phyloP scores from a whole-genome alignment of 2,329 filamentous ascomycete species.

The Cercospora janseana region DNA sequence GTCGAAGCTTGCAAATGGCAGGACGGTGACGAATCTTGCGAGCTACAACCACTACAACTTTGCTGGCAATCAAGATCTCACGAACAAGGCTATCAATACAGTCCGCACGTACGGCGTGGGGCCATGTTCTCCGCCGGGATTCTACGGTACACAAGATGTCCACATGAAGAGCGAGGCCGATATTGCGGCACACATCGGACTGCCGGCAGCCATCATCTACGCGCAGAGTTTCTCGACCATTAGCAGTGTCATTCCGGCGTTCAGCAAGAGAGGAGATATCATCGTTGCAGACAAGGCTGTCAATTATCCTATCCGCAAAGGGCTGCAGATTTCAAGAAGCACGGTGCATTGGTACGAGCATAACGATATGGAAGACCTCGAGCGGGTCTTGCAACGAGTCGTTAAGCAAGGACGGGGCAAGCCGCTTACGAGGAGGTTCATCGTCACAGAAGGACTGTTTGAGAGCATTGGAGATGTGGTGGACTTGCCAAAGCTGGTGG shows the following conservation, averaged over 20 bases:
- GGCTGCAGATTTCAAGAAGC: slow-evolving; percentile 87
- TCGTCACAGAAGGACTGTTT: slow-evolving; percentile 92
- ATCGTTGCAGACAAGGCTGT: slow-evolving; percentile 93
- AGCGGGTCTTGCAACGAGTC: slow-evolving; percentile 78
- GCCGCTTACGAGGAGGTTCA: slow-evolving; percentile 86
- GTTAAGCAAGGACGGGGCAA: slow-evolving; percentile 85
- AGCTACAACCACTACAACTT: slow-evolving; percentile 99
- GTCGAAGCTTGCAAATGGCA: slow-evolving; percentile 71
- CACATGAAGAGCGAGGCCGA: slow-evolving; percentile 96
- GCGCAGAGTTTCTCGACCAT: slow-evolving; percentile 95
- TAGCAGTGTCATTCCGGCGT: slow-evolving; percentile 92
- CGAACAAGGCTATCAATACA: slow-evolving; percentile 91
- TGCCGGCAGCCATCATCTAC: slow-evolving; percentile 88
- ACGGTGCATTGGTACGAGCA: slow-evolving; percentile 93
- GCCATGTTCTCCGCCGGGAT: slow-evolving; percentile 92
- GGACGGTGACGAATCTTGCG: slow-evolving; percentile 88
- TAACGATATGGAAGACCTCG: slow-evolving; percentile 91
- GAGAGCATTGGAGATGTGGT: slow-evolving; percentile 84
- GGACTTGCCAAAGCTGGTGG: slow-evolving; percentile 83
- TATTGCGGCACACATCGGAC: slow-evolving; percentile 84
- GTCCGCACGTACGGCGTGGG: slow-evolving; percentile 94
- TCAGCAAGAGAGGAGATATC: slow-evolving; percentile 94
- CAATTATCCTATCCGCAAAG: slow-evolving; percentile 92
- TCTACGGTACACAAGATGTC: slow-evolving; percentile 97
- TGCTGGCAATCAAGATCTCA: slow-evolving; percentile 84